Base-by-base conservation (phyloP, 192 early-diverging fungal species). In the Coemansia sp. region DNA sequence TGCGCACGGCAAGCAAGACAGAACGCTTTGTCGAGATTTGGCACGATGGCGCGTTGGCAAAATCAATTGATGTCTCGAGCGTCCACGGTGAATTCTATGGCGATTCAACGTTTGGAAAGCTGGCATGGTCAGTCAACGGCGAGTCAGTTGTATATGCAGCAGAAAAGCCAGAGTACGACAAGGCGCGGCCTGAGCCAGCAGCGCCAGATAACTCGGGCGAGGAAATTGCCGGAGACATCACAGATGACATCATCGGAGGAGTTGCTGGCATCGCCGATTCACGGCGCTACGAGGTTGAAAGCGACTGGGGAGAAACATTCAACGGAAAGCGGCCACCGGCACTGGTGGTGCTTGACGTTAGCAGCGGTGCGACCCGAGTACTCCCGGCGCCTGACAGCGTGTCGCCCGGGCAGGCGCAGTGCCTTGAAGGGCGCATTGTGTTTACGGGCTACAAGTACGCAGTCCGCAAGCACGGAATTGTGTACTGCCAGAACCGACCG, bases 241-340 rank as follows among this genome's bases (percentile, higher is more conserved):
- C 62, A 8, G 81, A 81, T 51, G 83, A 83, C 36, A 64, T 66
- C 46, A 37, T 23, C 8, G 76, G 76, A 23, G 57, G 61, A 10
- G 70, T 70, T 52, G 77, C 72, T 23, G 77, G 72, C 5, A 48
- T 71, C 3, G 72, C 72, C 4, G 72, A 80, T 23, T 65, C 77
- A 22, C 67, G 77, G 17, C 56, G 79, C 53, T 88, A 78, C 59
- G 70, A 66, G 40, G 81, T 80, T 59, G 81, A 75, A 15, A 79
- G 84, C 17, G 89, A 88, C 63, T 90, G 85, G 85, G 91, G 91
- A 7, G 91, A 93, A 72, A 81, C 82, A 3, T 87, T 87, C 48
- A 72, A 42, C 37, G 87, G 88, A 31, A 89, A 87, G 65, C 68
- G 80, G 0, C 69, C 82, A 6, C 84, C 88, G 0, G 64, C 57